Evolutionary conservation across 2,329 filamentous ascomycete genomes (phyloP).

Genomic region (Exophiala phaeomuriformis): DNA sequence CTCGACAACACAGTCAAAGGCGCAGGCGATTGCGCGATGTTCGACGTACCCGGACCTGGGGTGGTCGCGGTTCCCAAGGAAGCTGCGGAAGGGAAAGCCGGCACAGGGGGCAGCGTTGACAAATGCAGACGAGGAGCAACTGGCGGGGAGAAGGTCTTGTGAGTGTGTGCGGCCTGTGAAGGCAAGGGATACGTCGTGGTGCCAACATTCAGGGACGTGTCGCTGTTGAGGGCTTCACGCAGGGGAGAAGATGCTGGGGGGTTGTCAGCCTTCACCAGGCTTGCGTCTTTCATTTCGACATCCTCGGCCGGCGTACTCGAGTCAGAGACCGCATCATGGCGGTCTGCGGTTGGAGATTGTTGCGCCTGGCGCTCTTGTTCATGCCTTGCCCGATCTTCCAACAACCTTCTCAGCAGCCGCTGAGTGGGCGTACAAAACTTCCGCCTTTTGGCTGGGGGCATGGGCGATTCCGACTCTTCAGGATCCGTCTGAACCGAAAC

Average conservation of each 20-base stretch:
- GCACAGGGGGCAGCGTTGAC: constrained; percentile 30
- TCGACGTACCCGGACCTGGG: constrained; percentile 25
- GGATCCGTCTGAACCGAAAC: constrained; percentile 39
- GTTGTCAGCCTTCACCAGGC: constrained; percentile 3
- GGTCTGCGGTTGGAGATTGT: constrained; percentile 11
- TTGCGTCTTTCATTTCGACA: constrained; percentile 43
- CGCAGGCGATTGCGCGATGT: constrained; percentile 28
- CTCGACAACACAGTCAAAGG: constrained; percentile 29
- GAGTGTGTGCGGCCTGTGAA: background rate
- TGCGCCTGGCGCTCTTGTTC: constrained; percentile 28
- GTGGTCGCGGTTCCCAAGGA: constrained; percentile 27
- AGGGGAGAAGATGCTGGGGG: constrained; percentile 1
- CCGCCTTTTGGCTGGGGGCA: constrained; percentile 27
- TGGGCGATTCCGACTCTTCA: constrained; percentile 33
- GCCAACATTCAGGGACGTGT: constrained; percentile 14
- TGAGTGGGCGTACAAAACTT: constrained; percentile 38
- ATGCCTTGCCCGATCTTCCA: constrained; percentile 35
- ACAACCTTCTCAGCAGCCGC: constrained; percentile 38
- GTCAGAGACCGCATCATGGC: constrained; percentile 9
- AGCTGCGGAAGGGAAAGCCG: constrained; percentile 26
- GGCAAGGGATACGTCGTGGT: constrained; percentile 15
- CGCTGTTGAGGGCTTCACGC: constrained; percentile 3
- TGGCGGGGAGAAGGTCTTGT: constrained; percentile 12
- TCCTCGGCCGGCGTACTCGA: constrained; percentile 30
- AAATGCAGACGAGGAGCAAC: constrained; percentile 33